Percentiles rank a stretch among this genome's conserved stretches.
phyloP scores from a whole-genome alignment of 1,284 basidiomycete species.

The Trametes pubescens region DNA sequence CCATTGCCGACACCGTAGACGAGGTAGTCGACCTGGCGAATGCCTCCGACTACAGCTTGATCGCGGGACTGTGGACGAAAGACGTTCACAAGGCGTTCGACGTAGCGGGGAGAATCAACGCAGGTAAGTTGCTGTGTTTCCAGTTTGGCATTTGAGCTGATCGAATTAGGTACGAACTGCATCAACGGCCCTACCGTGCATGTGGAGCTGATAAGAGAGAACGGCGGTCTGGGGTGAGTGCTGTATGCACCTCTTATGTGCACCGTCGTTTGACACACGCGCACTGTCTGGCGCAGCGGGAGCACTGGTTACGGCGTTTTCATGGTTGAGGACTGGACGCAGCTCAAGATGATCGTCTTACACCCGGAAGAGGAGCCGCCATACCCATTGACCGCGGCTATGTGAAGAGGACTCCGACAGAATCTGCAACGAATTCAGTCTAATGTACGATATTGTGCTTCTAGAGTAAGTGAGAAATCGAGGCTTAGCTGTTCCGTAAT shows the following conservation, averaged over 20 bases:
- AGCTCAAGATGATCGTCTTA: conserved; percentile 47
- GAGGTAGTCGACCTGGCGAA: conserved; percentile 64
- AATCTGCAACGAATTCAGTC: not conserved
- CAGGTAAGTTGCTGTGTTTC: conserved; percentile 44
- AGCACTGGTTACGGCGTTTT: conserved; percentile 62
- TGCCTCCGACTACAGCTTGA: conserved; percentile 60
- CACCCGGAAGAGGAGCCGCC: conserved; percentile 3
- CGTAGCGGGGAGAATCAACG: conserved; percentile 56
- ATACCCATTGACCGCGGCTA: conserved; percentile 11
- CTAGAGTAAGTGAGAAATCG: not conserved
- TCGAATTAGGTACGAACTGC: conserved; percentile 50
- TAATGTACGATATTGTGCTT: not conserved
- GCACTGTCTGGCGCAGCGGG: conserved; percentile 44
- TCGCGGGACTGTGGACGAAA: conserved; percentile 60
- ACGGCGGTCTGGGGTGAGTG: conserved; percentile 45
- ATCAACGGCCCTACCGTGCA: conserved; percentile 48
- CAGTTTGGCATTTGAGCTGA: not conserved
- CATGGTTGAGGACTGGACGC: conserved; percentile 59
- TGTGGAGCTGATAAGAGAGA: conserved; percentile 33
- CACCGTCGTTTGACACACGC: not conserved
- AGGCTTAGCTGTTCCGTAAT: too few relatives aligned
- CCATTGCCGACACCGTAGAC: conserved; percentile 54
- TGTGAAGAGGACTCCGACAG: not conserved
- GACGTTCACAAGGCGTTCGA: conserved; percentile 55
- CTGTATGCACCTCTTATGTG: not conserved